Percentiles rank a stretch among this genome's conserved stretches.
Evolutionary conservation across 139 green algal species (phyloP).

Genomic region (Chlorella sp.): DNA sequence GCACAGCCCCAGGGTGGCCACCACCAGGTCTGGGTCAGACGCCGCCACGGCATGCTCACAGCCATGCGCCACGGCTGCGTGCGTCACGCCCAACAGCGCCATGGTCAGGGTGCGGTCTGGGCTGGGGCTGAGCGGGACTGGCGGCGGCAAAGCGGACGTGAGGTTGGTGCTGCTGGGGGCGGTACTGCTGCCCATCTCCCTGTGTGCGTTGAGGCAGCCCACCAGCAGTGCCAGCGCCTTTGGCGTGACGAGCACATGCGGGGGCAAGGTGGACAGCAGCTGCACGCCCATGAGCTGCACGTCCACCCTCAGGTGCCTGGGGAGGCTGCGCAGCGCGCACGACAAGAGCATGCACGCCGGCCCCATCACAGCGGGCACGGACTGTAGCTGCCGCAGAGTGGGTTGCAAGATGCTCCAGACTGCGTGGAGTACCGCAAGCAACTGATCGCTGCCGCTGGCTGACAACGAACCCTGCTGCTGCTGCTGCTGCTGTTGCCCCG

Average conservation of each 20-base stretch:
- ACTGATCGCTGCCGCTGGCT: neutral
- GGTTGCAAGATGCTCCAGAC: neutral
- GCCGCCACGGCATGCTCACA: neutral
- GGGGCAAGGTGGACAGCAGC: neutral
- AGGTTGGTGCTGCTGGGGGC: too few species aligned
- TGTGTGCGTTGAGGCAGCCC: neutral
- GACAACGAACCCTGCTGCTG: too few species aligned
- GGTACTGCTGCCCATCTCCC: too few species aligned
- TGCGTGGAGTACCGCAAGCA: neutral
- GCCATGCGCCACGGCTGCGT: neutral
- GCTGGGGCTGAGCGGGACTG: too few species aligned
- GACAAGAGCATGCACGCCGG: neutral
- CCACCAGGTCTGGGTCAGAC: neutral
- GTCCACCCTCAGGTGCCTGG: neutral
- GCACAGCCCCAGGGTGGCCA: neutral
- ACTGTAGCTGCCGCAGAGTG: neutral
- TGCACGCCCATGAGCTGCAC: neutral
- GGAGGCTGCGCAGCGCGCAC: neutral
- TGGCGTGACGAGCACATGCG: neutral
- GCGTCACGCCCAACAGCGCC: neutral
- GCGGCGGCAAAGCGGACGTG: too few species aligned
- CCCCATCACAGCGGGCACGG: neutral
- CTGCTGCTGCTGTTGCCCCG: too few species aligned
- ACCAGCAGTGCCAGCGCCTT: neutral
- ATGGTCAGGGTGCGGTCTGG: too few species aligned